These are phyloP conservation scores for Larix sibirica DNA, from an alignment of 83 land plant species.

Conservation along the genomic window DNA sequence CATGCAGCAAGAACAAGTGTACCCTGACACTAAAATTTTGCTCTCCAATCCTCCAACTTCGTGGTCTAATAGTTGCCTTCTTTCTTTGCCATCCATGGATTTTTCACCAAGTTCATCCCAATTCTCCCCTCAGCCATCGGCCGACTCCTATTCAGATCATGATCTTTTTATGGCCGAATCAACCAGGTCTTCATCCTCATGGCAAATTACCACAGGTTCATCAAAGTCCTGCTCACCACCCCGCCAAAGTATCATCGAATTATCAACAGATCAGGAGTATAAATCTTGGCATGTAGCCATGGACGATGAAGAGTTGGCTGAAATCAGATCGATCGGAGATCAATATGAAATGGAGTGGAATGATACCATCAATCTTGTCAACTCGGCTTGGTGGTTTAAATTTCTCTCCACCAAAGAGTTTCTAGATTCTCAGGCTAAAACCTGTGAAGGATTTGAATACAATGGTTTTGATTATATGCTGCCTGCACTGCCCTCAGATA, in stretches of 20 bases:
- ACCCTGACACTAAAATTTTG: background rate
- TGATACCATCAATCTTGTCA: conserved; percentile 36
- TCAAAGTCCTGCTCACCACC: background rate
- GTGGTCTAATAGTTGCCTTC: background rate
- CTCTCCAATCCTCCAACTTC: background rate
- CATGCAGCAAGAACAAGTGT: background rate
- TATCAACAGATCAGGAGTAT: background rate
- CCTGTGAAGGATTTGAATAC: background rate
- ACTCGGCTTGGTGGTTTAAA: conserved; percentile 20
- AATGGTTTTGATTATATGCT: background rate
- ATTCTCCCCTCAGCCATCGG: background rate
- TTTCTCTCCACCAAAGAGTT: background rate
- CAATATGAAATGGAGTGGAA: conserved; percentile 58
- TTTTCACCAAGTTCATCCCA: background rate
- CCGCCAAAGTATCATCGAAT: background rate
- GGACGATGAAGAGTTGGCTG: conserved; percentile 51
- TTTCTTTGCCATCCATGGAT: background rate
- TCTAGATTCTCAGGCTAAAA: background rate
- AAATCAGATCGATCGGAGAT: conserved; percentile 57
- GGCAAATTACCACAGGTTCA: conserved; percentile 1
- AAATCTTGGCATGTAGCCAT: conserved; percentile 8
- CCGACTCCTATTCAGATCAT: too few species aligned
- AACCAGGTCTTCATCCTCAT: too few species aligned
- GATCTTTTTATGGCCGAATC: too few species aligned
- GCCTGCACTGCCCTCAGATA: background rate